These are phyloP conservation scores for Pichia cabralensis DNA, from an alignment of 805 yeast species.

Conservation along the genomic window DNA sequence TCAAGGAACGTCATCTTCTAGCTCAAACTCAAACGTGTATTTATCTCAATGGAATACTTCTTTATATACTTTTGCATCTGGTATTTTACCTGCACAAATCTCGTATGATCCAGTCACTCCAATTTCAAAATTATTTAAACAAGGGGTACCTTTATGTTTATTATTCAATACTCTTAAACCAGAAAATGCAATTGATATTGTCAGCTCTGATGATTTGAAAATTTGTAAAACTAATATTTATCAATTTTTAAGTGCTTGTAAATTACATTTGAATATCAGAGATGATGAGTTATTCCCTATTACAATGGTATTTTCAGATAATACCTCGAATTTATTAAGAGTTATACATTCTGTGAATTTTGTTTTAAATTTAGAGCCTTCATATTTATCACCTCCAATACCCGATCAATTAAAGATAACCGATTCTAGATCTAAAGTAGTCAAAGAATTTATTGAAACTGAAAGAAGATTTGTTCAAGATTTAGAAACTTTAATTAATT, in stretches of 20 bases:
- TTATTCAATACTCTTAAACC: conserved; percentile 63
- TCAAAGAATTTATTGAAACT: conserved; percentile 75
- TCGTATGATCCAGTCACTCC: conserved; percentile 90
- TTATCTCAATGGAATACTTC: conserved; percentile 27
- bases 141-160: conserved; percentile 86
- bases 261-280: conserved; percentile 57
- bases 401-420: conserved; percentile 25
- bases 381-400: conserved; percentile 15
- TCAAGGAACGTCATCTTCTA: background rate
- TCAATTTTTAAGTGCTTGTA: conserved; percentile 81
- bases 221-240: conserved; percentile 84
- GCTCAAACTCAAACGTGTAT: background rate
- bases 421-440: conserved; percentile 65
- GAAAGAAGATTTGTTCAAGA: conserved; percentile 93
- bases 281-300: conserved; percentile 84
- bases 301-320: conserved; percentile 78
- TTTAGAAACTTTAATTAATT: conserved; percentile 60
- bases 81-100: conserved; percentile 62
- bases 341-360: conserved; percentile 64
- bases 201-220: conserved; percentile 71
- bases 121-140: conserved; percentile 78
- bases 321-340: conserved; percentile 65
- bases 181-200: conserved; percentile 40
- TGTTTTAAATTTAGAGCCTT: conserved; percentile 47
- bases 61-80: conserved; percentile 59